Evolutionary conservation across 225 moss, liverwort and hornwort genomes (phyloP), one percentile per base, ranked within the genome.

Genomic region (Sphagnum contortum): DNA sequence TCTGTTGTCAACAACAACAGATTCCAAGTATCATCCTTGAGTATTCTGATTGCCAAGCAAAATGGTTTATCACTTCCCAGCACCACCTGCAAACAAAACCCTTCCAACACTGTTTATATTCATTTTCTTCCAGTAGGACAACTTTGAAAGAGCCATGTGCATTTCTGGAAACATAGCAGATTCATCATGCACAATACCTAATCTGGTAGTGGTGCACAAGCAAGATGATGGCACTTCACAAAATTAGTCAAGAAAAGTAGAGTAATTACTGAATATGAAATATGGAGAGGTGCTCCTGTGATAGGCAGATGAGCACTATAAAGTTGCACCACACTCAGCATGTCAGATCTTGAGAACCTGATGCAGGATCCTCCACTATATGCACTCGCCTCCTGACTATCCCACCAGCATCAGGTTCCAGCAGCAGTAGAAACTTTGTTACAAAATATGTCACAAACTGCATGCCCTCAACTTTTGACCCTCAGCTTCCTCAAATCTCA

Each of bases 281-380:
- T 56, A 57, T 58, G 61, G 65, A 86, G 62, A 52, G 71, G 69
- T 3, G 63, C 65, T 59, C 68, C 74, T 11, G 74, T 68, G 65
- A 86, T 63, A 8, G 62, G 12, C 44, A 72, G 47, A 48, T 72
- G 70, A 10, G 86, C 75, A 47, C 67, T 68, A 68, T 82, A 86
- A 47, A 86, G 82, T 55, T 72, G 76, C 47, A 82, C 63, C 12
- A 79, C 5, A 12, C 54, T 63, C 49, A 75, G 12, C 48, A 76
- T 70, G 44, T 75, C 79, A 14, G 49, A 64, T 59, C 86, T 82
- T 48, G 49, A 48, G 13, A 75, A 68, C 58, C 67, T 72, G 48
- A 96, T 60, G 59, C 89, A 90, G 47, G 87, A 88, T 3, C 88
- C 92, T 75, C 95, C 95, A 57, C 79, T 83, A 49, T 83, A 96